Conservation (phyloP, 1,284 basidiomycete species). For the Garcileccinum viscosum region DNA sequence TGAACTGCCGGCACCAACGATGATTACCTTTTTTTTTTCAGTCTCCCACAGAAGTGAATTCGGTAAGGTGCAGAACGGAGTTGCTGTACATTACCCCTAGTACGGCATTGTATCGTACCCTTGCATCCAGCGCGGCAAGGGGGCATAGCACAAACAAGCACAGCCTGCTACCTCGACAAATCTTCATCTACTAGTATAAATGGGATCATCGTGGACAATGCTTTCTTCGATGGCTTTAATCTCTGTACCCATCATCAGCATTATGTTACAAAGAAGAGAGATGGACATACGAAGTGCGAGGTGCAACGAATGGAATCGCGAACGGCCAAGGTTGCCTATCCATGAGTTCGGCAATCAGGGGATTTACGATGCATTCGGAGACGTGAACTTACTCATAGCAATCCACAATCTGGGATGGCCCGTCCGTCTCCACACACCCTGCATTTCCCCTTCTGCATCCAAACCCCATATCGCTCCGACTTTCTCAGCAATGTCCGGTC, state of each 20-base stretch:
- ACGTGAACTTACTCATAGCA: conserved; percentile 36
- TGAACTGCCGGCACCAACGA: conserved; percentile 14
- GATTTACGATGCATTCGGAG: background rate
- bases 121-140: background rate
- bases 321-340: conserved; percentile 40
- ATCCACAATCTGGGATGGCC: conserved; percentile 44
- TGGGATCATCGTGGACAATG: background rate
- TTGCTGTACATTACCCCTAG: too few relatives aligned
- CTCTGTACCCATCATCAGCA: conserved; percentile 27
- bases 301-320: conserved; percentile 42
- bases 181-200: conserved; percentile 11
- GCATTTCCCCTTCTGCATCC: conserved; percentile 53
- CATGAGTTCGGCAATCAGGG: background rate
- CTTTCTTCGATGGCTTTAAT: conserved; percentile 15
- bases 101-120: too few relatives aligned
- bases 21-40: conserved; percentile 36
- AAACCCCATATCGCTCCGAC: conserved; percentile 51
- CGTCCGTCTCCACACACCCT: conserved; percentile 43
- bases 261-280: background rate
- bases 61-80: conserved; percentile 44
- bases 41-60: conserved; percentile 38
- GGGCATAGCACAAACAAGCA: conserved; percentile 6
- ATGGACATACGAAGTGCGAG: conserved; percentile 43
- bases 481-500: conserved; percentile 41
- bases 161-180: background rate